Evolutionary conservation across 2,329 filamentous ascomycete species (phyloP).

Genomic region (Colletotrichum somersetense): DNA sequence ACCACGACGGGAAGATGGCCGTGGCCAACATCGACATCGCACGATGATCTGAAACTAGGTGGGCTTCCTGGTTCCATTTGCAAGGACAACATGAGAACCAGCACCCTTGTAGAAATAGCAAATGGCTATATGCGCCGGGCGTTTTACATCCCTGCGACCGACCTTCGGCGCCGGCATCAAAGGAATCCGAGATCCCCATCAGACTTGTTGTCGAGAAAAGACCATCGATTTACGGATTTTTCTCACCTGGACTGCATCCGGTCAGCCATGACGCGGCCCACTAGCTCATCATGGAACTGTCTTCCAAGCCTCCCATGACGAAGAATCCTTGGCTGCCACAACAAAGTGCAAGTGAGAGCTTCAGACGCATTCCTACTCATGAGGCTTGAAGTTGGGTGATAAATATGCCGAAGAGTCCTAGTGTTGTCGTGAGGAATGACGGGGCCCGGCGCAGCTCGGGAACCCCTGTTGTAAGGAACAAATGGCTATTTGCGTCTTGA

Average conservation of each 20-base stretch:
- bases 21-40: background rate
- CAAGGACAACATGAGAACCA: background rate
- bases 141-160: background rate
- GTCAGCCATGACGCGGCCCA: background rate
- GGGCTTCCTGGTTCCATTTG: background rate
- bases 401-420: background rate
- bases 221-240: background rate
- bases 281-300: background rate
- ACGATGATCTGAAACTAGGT: background rate
- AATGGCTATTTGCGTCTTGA: background rate
- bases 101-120: too few relatives aligned
- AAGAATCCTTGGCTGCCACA: too few relatives aligned
- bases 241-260: background rate
- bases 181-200: background rate
- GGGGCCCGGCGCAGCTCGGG: background rate
- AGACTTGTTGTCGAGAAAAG: background rate
- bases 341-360: background rate
- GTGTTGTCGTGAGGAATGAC: too few relatives aligned
- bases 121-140: background rate
- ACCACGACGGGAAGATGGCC: background rate
- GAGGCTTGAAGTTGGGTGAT: background rate
- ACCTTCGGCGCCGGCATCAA: background rate
- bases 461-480: background rate
- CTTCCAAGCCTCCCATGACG: background rate
- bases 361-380: background rate